phyloP scores from a whole-genome alignment of 2,329 filamentous ascomycete species.

The Calonectria multiphialidica region DNA sequence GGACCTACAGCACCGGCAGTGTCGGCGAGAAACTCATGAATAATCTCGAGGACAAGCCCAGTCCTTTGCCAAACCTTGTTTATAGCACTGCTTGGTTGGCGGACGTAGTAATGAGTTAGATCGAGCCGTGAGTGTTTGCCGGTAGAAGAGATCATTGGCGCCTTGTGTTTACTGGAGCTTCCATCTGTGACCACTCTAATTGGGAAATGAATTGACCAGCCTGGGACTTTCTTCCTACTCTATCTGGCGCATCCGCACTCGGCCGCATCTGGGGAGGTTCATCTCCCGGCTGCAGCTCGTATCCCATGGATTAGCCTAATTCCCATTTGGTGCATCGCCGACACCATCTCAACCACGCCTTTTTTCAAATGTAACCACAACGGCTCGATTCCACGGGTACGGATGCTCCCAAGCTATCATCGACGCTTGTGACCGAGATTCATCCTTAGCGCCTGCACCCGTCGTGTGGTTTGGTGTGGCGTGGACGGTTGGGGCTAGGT shows the following conservation, averaged over 20 bases:
- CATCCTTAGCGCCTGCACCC: slow-evolving; percentile 12
- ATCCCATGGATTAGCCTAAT: slow-evolving; percentile 7
- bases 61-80: slow-evolving; percentile 15
- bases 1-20: neutral
- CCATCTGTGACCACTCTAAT: neutral
- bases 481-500: neutral
- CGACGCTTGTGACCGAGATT: slow-evolving; percentile 7
- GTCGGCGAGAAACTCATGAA: neutral
- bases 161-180: neutral
- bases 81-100: neutral
- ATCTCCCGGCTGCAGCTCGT: slow-evolving; percentile 10
- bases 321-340: neutral
- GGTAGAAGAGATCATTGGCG: neutral
- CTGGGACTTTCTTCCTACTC: neutral
- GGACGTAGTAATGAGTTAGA: neutral
- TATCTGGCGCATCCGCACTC: neutral
- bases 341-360: neutral
- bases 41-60: neutral
- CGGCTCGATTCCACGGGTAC: neutral
- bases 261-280: neutral
- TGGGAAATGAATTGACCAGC: neutral
- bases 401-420: neutral
- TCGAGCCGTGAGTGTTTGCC: neutral
- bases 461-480: slow-evolving; percentile 1
- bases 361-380: slow-evolving; percentile 9